phyloP scores from a whole-genome alignment of 2,329 filamentous ascomycete species.

The Colletotrichum sp. region DNA sequence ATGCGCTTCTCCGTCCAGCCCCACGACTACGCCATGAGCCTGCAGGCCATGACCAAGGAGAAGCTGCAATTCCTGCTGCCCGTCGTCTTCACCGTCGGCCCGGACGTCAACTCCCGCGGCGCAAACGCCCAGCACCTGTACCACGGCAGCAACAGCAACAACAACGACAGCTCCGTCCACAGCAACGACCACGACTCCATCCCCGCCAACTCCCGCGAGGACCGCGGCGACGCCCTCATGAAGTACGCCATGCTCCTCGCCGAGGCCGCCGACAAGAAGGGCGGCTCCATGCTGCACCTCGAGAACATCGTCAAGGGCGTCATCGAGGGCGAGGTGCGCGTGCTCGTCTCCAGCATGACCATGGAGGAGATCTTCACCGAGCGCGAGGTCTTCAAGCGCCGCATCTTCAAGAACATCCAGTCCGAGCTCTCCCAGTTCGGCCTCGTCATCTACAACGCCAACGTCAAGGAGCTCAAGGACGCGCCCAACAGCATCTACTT shows the following conservation, averaged over 20 bases:
- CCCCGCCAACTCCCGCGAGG: constrained; percentile 43
- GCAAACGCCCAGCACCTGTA: constrained; percentile 39
- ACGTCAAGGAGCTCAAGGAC: constrained; percentile 88
- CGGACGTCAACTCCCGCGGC: constrained; percentile 69
- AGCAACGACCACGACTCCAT: constrained; percentile 21
- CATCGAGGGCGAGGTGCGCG: constrained; percentile 86
- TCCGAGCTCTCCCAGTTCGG: constrained; percentile 83
- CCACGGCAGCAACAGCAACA: neutral
- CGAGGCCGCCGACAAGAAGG: constrained; percentile 62
- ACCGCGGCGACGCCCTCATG: constrained; percentile 68
- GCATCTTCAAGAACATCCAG: constrained; percentile 78
- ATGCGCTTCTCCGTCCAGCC: constrained; percentile 69
- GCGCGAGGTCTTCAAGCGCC: constrained; percentile 77
- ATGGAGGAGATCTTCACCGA: constrained; percentile 90
- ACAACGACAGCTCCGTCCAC: constrained; percentile 12
- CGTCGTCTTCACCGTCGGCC: constrained; percentile 86
- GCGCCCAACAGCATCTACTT: constrained; percentile 85
- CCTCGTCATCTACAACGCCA: constrained; percentile 73
- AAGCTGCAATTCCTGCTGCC: constrained; percentile 84
- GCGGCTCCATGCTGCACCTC: constrained; percentile 62
- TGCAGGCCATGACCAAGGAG: constrained; percentile 89
- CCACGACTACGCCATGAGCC: constrained; percentile 81
- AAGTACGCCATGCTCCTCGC: constrained; percentile 86
- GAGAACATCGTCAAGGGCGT: constrained; percentile 89
- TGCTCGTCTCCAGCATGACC: constrained; percentile 86